Conservation (phyloP, 306 rosid species). For the Vigna mungo region DNA sequence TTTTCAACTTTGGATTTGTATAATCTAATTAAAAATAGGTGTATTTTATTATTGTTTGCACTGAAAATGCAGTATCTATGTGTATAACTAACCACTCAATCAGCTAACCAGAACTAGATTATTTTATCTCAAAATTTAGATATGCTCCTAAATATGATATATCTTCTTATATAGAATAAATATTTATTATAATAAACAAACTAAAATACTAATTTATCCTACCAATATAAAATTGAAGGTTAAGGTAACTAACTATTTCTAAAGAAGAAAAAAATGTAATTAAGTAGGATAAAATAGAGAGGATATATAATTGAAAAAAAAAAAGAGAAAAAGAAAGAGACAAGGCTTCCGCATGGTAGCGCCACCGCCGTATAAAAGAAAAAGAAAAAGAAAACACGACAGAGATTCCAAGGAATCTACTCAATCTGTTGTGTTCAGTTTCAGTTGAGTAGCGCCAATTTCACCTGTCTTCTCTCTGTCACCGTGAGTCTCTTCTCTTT, state of each 20-base stretch:
- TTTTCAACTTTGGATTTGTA: neutral
- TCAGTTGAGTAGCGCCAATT: slow-evolving; percentile 7
- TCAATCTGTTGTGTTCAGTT: neutral
- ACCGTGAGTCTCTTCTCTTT: slow-evolving; percentile 23
- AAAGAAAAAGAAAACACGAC: neutral
- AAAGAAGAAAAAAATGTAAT: neutral
- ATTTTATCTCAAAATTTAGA: too few relatives aligned
- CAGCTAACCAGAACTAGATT: too few relatives aligned
- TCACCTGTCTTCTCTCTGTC: neutral
- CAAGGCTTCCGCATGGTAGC: slow-evolving; percentile 34
- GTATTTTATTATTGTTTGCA: neutral
- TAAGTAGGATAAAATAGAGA: neutral
- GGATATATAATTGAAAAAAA: neutral
- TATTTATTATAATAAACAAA: too few relatives aligned
- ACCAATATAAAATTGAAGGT: too few relatives aligned
- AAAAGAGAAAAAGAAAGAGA: neutral
- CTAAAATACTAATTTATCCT: too few relatives aligned
- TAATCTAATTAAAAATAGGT: neutral
- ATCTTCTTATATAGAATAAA: too few relatives aligned
- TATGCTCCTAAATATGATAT: too few relatives aligned
- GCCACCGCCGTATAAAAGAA: slow-evolving; percentile 18
- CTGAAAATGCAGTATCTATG: too few relatives aligned
- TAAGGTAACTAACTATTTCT: too few relatives aligned
- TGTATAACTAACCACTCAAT: too few relatives aligned
- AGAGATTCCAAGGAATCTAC: slow-evolving; percentile 20